These are phyloP conservation scores for Aegilops speltoides DNA, from an alignment of 176 grass and related monocot genomes.

Conservation along the genomic window DNA sequence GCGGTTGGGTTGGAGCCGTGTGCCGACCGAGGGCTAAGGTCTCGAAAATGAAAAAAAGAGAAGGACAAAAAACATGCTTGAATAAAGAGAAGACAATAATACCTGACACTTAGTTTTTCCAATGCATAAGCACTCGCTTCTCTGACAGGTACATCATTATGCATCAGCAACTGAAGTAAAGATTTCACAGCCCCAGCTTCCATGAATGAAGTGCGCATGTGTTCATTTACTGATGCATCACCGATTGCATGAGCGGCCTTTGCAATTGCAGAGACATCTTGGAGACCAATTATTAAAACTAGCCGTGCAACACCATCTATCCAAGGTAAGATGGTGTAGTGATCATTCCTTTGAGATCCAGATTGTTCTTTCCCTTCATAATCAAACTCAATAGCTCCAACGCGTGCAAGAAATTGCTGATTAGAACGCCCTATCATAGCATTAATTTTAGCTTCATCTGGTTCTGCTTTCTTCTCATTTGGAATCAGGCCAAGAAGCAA, in stretches of 20 bases:
- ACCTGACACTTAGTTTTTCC: constrained; percentile 66
- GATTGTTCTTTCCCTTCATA: constrained; percentile 46
- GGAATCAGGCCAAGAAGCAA: constrained; percentile 70
- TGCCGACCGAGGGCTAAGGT: no score
- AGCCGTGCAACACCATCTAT: constrained; percentile 65
- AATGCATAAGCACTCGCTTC: constrained; percentile 55
- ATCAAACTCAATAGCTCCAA: constrained; percentile 73
- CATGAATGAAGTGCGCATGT: constrained; percentile 62
- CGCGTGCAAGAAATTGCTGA: constrained; percentile 69
- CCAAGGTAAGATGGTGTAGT: constrained; percentile 72
- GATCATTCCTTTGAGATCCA: constrained; percentile 38
- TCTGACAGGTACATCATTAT: constrained; percentile 44
- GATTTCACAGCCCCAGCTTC: constrained; percentile 60
- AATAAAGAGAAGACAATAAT: constrained; percentile 8
- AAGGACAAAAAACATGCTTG: neutral
- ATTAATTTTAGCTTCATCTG: constrained; percentile 57
- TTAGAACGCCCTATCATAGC: constrained; percentile 74
- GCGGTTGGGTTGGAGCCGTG: no score
- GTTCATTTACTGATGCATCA: constrained; percentile 64
- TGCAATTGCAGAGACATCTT: constrained; percentile 59
- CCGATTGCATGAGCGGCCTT: constrained; percentile 60
- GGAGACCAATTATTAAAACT: constrained; percentile 71
- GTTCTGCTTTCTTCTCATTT: constrained; percentile 36
- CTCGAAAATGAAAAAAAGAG: no score
- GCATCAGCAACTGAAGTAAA: constrained; percentile 61